phyloP scores from a whole-genome alignment of 2,329 filamentous ascomycete genomes.

The Didymella glomerata region DNA sequence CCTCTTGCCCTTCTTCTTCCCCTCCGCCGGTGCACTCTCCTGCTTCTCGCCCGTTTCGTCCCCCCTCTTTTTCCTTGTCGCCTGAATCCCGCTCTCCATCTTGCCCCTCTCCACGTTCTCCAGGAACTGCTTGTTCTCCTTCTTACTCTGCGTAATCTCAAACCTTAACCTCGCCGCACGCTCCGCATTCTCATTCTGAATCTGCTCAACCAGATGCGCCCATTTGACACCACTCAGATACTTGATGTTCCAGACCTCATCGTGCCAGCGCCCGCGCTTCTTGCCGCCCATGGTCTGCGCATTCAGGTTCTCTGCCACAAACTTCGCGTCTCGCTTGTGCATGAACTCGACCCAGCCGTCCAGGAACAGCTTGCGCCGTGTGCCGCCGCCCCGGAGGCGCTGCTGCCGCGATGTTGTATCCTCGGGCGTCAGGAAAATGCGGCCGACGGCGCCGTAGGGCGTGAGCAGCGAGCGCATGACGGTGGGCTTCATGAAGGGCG shows the following conservation, averaged over 20 bases:
- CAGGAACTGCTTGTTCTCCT: slow-evolving; percentile 83
- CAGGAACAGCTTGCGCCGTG: slow-evolving; percentile 81
- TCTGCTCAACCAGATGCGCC: slow-evolving; percentile 75
- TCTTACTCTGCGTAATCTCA: slow-evolving; percentile 77
- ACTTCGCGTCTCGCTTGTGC: slow-evolving; percentile 77
- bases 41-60: slow-evolving; percentile 30
- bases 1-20: slow-evolving; percentile 31
- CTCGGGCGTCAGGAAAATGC: slow-evolving; percentile 82
- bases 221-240: slow-evolving; percentile 88
- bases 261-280: slow-evolving; percentile 82
- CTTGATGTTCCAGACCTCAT: slow-evolving; percentile 85
- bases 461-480: slow-evolving; percentile 79
- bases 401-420: slow-evolving; percentile 71
- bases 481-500: slow-evolving; percentile 86
- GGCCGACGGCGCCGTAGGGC: slow-evolving; percentile 77
- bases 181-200: slow-evolving; percentile 82
- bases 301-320: slow-evolving; percentile 78
- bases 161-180: slow-evolving; percentile 76
- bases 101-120: slow-evolving; percentile 81
- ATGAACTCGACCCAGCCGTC: slow-evolving; percentile 90
- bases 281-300: slow-evolving; percentile 81
- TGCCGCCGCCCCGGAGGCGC: slow-evolving; percentile 76
- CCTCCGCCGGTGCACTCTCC: slow-evolving; percentile 18
- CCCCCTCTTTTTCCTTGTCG: slow-evolving; percentile 63
- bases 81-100: slow-evolving; percentile 71